Evolutionary conservation across 2,329 filamentous ascomycete genomes (phyloP).

Genomic region (Raffaelea ambrosiae): DNA sequence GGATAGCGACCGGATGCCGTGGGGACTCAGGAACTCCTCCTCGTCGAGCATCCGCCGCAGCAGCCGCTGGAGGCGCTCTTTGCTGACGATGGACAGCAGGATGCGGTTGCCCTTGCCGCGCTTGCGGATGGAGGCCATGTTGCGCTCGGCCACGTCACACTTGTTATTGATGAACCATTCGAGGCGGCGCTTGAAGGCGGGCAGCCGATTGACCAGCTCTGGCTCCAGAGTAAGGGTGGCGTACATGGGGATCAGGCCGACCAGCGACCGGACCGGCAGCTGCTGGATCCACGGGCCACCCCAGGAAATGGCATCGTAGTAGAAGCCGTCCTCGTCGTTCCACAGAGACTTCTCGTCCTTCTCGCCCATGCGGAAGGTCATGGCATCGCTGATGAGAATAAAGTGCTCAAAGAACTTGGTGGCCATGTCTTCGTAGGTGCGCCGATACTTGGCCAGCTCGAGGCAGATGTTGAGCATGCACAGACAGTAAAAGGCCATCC

Average conservation of each 20-base stretch:
- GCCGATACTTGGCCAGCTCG: slow-evolving; percentile 88
- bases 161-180: slow-evolving; percentile 92
- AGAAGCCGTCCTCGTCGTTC: slow-evolving; percentile 96
- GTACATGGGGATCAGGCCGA: slow-evolving; percentile 89
- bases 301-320: slow-evolving; percentile 97
- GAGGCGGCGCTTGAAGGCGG: slow-evolving; percentile 84
- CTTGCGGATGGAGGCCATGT: slow-evolving; percentile 87
- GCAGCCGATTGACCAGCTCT: slow-evolving; percentile 84
- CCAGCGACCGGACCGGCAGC: slow-evolving; percentile 82
- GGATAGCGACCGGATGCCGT: slow-evolving; percentile 86
- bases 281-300: slow-evolving; percentile 90
- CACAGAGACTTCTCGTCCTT: slow-evolving; percentile 76
- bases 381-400: slow-evolving; percentile 94
- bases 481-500: slow-evolving; percentile 97
- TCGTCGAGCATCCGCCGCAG: slow-evolving; percentile 88
- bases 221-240: slow-evolving; percentile 88
- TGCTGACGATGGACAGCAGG: slow-evolving; percentile 82
- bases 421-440: slow-evolving; percentile 93
- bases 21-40: slow-evolving; percentile 81
- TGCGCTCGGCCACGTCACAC: slow-evolving; percentile 79
- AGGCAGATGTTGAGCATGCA: slow-evolving; percentile 96
- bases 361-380: slow-evolving; percentile 70
- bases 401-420: slow-evolving; percentile 99
- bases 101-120: slow-evolving; percentile 86
- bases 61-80: slow-evolving; percentile 84